These are phyloP conservation scores for Venturia pyrina DNA, from an alignment of 2,329 filamentous ascomycete species.

Conservation along the genomic window DNA sequence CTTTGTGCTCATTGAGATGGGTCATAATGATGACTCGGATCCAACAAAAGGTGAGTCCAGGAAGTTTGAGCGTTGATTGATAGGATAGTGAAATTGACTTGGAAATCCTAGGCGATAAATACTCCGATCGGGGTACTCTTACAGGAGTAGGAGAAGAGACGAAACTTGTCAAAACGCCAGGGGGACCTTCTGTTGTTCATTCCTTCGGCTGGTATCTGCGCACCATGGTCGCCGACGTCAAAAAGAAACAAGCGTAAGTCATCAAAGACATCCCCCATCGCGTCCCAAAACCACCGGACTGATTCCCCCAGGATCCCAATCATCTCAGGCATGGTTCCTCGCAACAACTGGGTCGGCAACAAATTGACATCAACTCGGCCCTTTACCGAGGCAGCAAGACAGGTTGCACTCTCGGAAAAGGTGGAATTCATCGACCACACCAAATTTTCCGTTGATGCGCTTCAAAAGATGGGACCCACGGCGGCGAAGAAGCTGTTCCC, in stretches of 20 bases:
- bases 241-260: constrained; percentile 13
- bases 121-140: constrained; percentile 18
- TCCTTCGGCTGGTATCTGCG: constrained; percentile 21
- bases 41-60: neutral
- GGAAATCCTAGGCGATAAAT: neutral
- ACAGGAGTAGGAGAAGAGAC: constrained; percentile 19
- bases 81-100: neutral
- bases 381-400: constrained; percentile 18
- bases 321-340: constrained; percentile 18
- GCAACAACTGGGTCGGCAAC: neutral
- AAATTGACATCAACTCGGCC: neutral
- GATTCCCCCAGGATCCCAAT: constrained; percentile 13
- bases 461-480: constrained; percentile 17
- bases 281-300: too few relatives aligned
- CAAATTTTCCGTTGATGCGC: constrained; percentile 17
- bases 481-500: constrained; percentile 19
- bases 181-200: constrained; percentile 15
- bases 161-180: constrained; percentile 15
- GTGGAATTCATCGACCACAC: constrained; percentile 21
- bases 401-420: constrained; percentile 14
- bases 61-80: too few relatives aligned
- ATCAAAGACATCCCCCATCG: too few relatives aligned
- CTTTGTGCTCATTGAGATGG: constrained; percentile 20
- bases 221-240: constrained; percentile 21
- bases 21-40: constrained; percentile 17